Evolutionary conservation across 345 rosid genomes (phyloP).

Genomic region (thale cress (Arabidopsis thaliana)): DNA sequence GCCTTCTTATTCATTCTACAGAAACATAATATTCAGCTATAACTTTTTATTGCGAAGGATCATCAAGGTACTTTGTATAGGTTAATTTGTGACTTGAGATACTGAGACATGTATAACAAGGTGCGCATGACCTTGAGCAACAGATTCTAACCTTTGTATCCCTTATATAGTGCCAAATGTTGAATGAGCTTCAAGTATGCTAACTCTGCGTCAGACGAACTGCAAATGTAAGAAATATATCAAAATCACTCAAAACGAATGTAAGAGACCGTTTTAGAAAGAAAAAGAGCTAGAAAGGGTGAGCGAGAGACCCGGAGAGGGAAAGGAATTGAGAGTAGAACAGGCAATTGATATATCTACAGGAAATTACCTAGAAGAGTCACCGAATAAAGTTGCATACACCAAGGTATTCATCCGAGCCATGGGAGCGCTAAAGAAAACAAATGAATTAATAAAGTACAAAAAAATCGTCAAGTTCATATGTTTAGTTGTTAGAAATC

Average conservation of each 20-base stretch:
- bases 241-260: constrained; percentile 17
- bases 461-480: constrained; percentile 8
- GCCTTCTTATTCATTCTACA: constrained; percentile 16
- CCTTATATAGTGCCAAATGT: constrained; percentile 81
- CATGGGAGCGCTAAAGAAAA: constrained; percentile 71
- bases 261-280: constrained; percentile 27
- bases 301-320: not conserved
- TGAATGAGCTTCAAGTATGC: constrained; percentile 91
- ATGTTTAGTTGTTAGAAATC: not conserved
- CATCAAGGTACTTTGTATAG: constrained; percentile 20
- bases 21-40: constrained; percentile 13
- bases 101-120: constrained; percentile 19
- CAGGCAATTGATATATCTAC: constrained; percentile 14
- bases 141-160: constrained; percentile 77
- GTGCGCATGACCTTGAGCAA: constrained; percentile 37
- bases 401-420: constrained; percentile 81
- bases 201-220: constrained; percentile 87
- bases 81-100: constrained; percentile 19
- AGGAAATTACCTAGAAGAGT: constrained; percentile 70
- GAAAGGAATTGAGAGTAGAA: constrained; percentile 16
- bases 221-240: constrained; percentile 41
- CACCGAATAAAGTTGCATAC: constrained; percentile 80
- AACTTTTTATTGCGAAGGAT: constrained; percentile 1
- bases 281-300: constrained; percentile 3
- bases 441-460: constrained; percentile 20